Base-by-base conservation (phyloP, 2,329 filamentous ascomycete genomes). In the Helotiales sp. region DNA sequence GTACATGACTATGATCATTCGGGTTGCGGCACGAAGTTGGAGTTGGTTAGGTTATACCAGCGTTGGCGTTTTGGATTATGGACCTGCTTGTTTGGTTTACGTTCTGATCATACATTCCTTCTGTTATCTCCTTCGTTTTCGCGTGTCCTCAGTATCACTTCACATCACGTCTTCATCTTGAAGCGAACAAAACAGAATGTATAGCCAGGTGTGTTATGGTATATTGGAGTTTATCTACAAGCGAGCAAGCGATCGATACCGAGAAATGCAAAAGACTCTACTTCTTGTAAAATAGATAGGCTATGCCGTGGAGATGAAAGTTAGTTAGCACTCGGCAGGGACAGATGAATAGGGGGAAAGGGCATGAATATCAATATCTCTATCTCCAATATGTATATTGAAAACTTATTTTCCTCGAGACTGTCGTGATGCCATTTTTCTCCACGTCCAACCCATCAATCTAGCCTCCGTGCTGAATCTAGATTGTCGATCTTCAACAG, bases 281-380 rank as follows among this genome's bases (percentile, higher is more conserved):
- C 52, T 57, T 57, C 52, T 40, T 57, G 52, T 57, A 57, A 13
- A 13, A 2, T 57, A 57, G 52, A 57, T 57, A 57, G 52, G 52
- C 52, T 57, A 32, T 57, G 52, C 52, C 20, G 24, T 2, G 22
- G 47, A 50, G 11, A 50, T 26, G 22, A 5, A 6, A 10, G 6
- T 24, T 22, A 17, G 45, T 6, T 43, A 17, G 17, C 10, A 20
- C n/a, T n/a, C n/a, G n/a, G 13, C 7, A 22, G n/a, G 26, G 15
- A 40, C 6, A 13, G 34, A 40, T 3, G 34, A 15, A 15, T 11
- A 13, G 34, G 15, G 3, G 17, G n/a, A 34, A 22, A 24, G 52
- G 52, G 52, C 52, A 37, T 57, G 32, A 32, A 57, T 57, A 57
- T 57, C 52, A 57, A 20, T 20, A 57, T 57, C 52, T 57, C 32